Evolutionary conservation across 306 rosid species (phyloP).

Genomic region (Crotalaria pallida): DNA sequence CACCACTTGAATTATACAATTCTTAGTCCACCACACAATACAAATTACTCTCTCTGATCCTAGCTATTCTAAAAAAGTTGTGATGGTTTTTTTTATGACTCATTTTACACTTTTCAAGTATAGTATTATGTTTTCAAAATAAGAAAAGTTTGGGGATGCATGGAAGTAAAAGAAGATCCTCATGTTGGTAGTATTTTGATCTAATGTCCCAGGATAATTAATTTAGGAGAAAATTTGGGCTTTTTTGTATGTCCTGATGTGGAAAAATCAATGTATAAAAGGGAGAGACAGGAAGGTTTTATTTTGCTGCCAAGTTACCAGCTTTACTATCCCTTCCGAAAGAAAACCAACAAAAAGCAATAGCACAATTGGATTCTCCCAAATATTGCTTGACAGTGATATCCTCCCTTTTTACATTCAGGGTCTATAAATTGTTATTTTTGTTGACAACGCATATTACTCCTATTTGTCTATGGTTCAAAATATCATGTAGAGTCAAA

Average conservation of each 20-base stretch:
- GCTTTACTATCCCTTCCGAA: constrained; percentile 44
- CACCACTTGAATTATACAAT: constrained; percentile 54
- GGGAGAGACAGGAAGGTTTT: constrained; percentile 22
- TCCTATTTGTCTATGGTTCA: constrained; percentile 12
- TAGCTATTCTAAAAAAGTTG: too few species aligned
- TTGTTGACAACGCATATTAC: background rate
- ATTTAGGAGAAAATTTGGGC: background rate
- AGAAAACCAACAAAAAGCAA: constrained; percentile 39
- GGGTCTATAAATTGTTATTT: background rate
- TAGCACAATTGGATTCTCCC: constrained; percentile 40
- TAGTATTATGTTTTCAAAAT: background rate
- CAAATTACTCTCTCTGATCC: too few species aligned
- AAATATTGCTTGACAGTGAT: constrained; percentile 53
- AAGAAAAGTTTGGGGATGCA: background rate
- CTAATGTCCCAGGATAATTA: background rate
- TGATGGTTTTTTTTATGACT: too few species aligned
- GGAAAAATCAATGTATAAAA: constrained; percentile 21
- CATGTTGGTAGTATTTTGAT: background rate
- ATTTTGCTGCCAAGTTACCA: constrained; percentile 38
- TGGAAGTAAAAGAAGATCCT: background rate
- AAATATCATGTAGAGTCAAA: constrained; percentile 24
- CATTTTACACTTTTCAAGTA: too few species aligned
- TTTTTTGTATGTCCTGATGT: constrained; percentile 18
- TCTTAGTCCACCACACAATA: constrained; percentile 32
- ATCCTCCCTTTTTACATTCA: background rate